A percentile compares a stretch with the other conserved stretches of the same genome.
These are phyloP conservation scores for Phylloporus rhodoxanthus DNA, from an alignment of 768 basidiomycete species.

Conservation along the genomic window DNA sequence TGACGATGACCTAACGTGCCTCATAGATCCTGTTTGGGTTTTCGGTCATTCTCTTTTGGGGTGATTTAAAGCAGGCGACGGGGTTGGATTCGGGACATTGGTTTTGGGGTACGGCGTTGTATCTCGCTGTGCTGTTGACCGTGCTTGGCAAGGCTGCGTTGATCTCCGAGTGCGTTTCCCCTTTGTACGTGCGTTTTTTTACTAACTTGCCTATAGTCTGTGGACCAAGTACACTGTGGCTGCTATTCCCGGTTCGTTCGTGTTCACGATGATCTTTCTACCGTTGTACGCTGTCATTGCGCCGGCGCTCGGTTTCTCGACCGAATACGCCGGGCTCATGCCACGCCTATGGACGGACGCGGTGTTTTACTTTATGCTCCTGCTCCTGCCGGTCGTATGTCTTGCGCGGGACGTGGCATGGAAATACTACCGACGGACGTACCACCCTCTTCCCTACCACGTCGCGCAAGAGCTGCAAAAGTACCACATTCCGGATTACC, in stretches of 20 bases:
- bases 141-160: constrained; percentile 96
- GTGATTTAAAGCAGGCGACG: constrained; percentile 73
- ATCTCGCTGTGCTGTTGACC: constrained; percentile 86
- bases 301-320: constrained; percentile 82
- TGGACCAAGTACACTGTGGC: constrained; percentile 99
- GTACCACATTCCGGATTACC: constrained; percentile 94
- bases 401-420: constrained; percentile 86
- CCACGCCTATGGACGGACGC: constrained; percentile 83
- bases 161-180: constrained; percentile 82
- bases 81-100: constrained; percentile 91
- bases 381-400: constrained; percentile 81
- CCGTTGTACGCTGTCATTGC: constrained; percentile 87
- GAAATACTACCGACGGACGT: constrained; percentile 97
- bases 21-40: constrained; percentile 78
- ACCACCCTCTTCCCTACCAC: constrained; percentile 89
- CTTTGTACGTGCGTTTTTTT: background rate
- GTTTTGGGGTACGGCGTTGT: constrained; percentile 98
- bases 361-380: constrained; percentile 84
- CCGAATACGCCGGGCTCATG: constrained; percentile 85
- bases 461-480: constrained; percentile 99
- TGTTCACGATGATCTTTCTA: constrained; percentile 93
- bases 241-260: constrained; percentile 95
- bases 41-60: constrained; percentile 88
- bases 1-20: background rate
- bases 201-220: constrained; percentile 45